Base-by-base conservation (phyloP, 768 basidiomycete genomes). In the Crassisporium funariophilum region DNA sequence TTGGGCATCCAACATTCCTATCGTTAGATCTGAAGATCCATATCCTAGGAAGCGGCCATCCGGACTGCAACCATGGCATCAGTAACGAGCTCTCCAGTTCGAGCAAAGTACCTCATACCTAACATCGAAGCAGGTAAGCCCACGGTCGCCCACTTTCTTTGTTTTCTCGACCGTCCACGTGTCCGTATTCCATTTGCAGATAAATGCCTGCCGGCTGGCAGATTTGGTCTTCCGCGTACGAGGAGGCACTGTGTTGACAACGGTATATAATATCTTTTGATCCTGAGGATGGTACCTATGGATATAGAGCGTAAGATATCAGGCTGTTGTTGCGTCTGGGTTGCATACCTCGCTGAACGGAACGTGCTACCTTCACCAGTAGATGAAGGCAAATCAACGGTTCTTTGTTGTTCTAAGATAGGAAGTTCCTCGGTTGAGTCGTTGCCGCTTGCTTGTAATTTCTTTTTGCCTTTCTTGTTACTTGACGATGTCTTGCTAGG, bases 51-150 rank as follows among this genome's bases (percentile, higher is more conserved):
- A 73, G 50, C 78, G 84, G 1, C 97, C 95, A 62, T 95, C 82
- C 35, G 78, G 68, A 58, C 94, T 98, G 54, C 20, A 49, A 38
- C 41, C 49, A 23, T 45, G 33, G 46, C 15, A 47, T 33, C 38
- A 44, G 52, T 22, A 7, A 35, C 22, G 2, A 29, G 41, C 22
- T 52, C n/a, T 27, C 17, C 5, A 44, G 37, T 49, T 17, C 11
- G 35, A 15, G 2, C 40, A 23, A 21, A 31, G 24, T 40, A 43
- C 22, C 10, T 58, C 76, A 46, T 52, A 91, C 94, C 91, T 95
- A 42, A 92, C 68, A 60, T 92, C 91, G 60, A 98, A 87, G 57
- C 85, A 88, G 9, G 95, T 98, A 22, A 97, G 58, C 15, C 87
- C 85, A 52, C 84, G 83, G 49, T 88, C 86, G 20, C 84, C 82